These are phyloP conservation scores for Jackrogersella multiformis DNA, from an alignment of 495 filamentous ascomycete genomes.

Conservation along the genomic window DNA sequence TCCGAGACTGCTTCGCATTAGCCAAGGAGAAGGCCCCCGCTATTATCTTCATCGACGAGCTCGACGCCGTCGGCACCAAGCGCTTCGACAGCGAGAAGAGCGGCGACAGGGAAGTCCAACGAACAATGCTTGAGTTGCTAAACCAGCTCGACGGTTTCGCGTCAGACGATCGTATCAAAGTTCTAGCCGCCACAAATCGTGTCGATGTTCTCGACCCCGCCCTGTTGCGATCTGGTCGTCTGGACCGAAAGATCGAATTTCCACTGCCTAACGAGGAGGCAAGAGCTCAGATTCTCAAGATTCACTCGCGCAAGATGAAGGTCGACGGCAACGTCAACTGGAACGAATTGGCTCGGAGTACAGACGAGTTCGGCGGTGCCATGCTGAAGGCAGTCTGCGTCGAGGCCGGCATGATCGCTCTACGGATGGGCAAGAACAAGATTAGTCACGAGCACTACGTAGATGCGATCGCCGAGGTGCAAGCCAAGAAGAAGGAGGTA, in stretches of 20 bases:
- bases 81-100: constrained; percentile 99
- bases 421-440: constrained; percentile 90
- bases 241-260: constrained; percentile 99
- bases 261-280: constrained; percentile 99
- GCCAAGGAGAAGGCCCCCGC: constrained; percentile 98
- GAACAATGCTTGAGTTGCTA: constrained; percentile 98
- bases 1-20: constrained; percentile 95
- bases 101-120: constrained; percentile 96
- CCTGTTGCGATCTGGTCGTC: constrained; percentile 88
- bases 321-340: constrained; percentile 95
- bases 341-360: constrained; percentile 92
- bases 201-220: constrained; percentile 98
- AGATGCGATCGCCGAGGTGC: constrained; percentile 96
- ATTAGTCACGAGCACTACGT: constrained; percentile 99
- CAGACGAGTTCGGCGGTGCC: constrained; percentile 98
- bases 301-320: constrained; percentile 98
- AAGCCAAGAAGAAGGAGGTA: constrained; percentile 96
- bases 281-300: constrained; percentile 94
- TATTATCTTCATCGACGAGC: constrained; percentile 99
- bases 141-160: constrained; percentile 99
- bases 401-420: constrained; percentile 98
- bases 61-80: constrained; percentile 97
- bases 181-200: constrained; percentile 96
- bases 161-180: constrained; percentile 98
- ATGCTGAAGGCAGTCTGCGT: constrained; percentile 99